Conservation (phyloP, 2,329 filamentous ascomycete genomes). For the Hypoxylon sp. region DNA sequence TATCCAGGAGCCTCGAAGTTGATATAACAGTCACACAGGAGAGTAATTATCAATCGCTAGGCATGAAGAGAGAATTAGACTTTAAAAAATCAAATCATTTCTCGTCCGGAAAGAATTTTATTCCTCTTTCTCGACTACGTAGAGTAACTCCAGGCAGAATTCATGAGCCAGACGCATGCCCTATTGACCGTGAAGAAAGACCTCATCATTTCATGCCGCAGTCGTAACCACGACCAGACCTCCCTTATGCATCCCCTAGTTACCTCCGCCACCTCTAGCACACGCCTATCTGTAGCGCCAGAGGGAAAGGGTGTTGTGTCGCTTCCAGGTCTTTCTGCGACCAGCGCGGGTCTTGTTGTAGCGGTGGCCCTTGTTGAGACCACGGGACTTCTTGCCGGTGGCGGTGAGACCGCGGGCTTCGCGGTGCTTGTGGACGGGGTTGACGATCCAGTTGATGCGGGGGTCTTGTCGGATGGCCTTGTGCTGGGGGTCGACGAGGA, state of each 20-base stretch:
- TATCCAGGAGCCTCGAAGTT: not conserved
- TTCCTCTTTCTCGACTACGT: conserved; percentile 54
- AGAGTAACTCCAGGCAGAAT: conserved; percentile 54
- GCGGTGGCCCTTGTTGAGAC: conserved; percentile 98
- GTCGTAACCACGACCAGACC: conserved; percentile 51
- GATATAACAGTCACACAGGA: not conserved
- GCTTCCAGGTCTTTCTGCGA: conserved; percentile 99
- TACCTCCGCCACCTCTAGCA: conserved; percentile 36
- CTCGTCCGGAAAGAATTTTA: conserved; percentile 49
- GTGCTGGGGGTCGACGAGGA: conserved; percentile 99
- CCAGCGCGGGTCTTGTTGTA: conserved; percentile 99
- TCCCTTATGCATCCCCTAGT: conserved; percentile 43
- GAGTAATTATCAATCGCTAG: conserved; percentile 10
- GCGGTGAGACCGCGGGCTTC: conserved; percentile 97
- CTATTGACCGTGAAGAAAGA: conserved; percentile 52
- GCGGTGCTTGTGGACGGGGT: conserved; percentile 99
- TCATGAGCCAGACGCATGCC: conserved; percentile 53
- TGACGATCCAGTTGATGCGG: conserved; percentile 99
- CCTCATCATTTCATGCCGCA: conserved; percentile 51
- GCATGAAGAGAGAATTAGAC: conserved; percentile 17
- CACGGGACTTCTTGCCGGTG: conserved; percentile 99
- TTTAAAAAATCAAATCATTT: conserved; percentile 33
- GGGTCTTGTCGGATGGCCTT: conserved; percentile 99
- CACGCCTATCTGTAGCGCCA: conserved; percentile 91
- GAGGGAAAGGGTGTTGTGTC: conserved; percentile 98